These are phyloP conservation scores for Trichoderma cornu-damae DNA, from an alignment of 2,329 filamentous ascomycete genomes.

Conservation along the genomic window DNA sequence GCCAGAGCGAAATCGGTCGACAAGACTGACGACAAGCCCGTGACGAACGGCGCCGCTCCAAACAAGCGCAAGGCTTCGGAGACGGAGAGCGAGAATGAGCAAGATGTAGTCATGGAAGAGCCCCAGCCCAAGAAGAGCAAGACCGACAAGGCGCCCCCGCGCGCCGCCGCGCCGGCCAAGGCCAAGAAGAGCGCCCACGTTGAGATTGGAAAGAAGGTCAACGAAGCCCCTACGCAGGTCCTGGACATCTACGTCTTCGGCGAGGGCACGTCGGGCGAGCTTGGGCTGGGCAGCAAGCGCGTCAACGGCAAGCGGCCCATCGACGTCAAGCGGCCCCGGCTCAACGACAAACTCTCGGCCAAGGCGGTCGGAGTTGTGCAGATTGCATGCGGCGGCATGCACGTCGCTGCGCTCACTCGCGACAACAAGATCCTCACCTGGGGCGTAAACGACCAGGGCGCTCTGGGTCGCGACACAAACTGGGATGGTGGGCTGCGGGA, in stretches of 20 bases:
- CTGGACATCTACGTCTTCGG: constrained; percentile 20
- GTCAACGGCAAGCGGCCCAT: constrained; percentile 57
- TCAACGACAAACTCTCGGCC: constrained; percentile 61
- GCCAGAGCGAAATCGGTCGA: constrained; percentile 25
- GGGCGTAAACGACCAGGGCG: constrained; percentile 83
- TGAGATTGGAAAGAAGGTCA: constrained; percentile 62
- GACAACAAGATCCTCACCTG: constrained; percentile 80
- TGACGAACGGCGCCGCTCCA: constrained; percentile 22
- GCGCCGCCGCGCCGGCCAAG: constrained; percentile 34
- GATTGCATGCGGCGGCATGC: constrained; percentile 76
- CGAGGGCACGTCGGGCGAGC: constrained; percentile 19
- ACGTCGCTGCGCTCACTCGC: constrained; percentile 68
- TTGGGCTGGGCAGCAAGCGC: constrained; percentile 36
- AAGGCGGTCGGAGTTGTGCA: constrained; percentile 70
- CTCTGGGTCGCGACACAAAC: constrained; percentile 67
- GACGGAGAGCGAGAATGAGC: constrained; percentile 26
- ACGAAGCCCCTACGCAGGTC: constrained; percentile 38
- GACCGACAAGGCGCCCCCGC: constrained; percentile 21
- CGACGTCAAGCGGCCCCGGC: constrained; percentile 75
- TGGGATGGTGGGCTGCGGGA: constrained; percentile 61
- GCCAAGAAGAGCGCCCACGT: constrained; percentile 49
- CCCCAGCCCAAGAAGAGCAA: constrained; percentile 26
- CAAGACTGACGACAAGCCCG: constrained; percentile 36
- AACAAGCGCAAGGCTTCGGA: constrained; percentile 29
- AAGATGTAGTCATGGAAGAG: constrained; percentile 21